Conservation (phyloP, 257 asterid genomes). For the Nicotiana tabacum region DNA sequence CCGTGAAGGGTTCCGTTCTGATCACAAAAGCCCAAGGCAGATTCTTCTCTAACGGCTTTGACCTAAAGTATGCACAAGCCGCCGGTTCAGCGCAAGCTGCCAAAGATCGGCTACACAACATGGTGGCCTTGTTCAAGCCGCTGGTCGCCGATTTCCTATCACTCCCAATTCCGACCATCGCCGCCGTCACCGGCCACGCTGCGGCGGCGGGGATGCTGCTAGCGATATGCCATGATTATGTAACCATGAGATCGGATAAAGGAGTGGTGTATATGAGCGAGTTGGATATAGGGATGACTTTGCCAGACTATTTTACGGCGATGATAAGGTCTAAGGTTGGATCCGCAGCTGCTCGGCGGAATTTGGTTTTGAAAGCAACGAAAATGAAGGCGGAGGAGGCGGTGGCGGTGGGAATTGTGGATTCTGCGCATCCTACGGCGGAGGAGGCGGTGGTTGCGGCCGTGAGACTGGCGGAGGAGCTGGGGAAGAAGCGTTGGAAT, state of each 20-base stretch:
- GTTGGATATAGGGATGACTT: constrained; percentile 71
- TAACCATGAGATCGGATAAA: constrained; percentile 52
- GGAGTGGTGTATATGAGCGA: constrained; percentile 81
- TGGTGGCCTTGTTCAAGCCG: constrained; percentile 59
- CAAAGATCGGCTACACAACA: constrained; percentile 32
- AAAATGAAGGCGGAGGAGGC: constrained; percentile 61
- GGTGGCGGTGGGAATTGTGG: constrained; percentile 54
- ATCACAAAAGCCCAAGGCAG: constrained; percentile 61
- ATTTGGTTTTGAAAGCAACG: constrained; percentile 42
- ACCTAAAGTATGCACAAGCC: constrained; percentile 64
- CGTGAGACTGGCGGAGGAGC: constrained; percentile 36
- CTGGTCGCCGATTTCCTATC: constrained; percentile 57
- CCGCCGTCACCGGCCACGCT: constrained; percentile 83
- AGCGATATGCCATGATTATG: constrained; percentile 72
- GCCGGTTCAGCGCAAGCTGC: constrained; percentile 52
- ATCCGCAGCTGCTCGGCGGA: constrained; percentile 37
- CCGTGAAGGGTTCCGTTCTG: constrained; percentile 60
- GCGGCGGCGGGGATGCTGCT: constrained; percentile 74
- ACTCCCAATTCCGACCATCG: constrained; percentile 77
- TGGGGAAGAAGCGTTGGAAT: constrained; percentile 53
- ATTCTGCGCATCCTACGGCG: constrained; percentile 31
- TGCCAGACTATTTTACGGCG: constrained; percentile 72
- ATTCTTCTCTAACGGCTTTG: constrained; percentile 91
- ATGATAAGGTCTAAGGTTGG: constrained; percentile 46
- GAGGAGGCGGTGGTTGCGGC: constrained; percentile 65